Percentiles rank a stretch among this genome's conserved stretches.
phyloP scores from a whole-genome alignment of 2,329 filamentous ascomycete species.

The Fusarium sp. region DNA sequence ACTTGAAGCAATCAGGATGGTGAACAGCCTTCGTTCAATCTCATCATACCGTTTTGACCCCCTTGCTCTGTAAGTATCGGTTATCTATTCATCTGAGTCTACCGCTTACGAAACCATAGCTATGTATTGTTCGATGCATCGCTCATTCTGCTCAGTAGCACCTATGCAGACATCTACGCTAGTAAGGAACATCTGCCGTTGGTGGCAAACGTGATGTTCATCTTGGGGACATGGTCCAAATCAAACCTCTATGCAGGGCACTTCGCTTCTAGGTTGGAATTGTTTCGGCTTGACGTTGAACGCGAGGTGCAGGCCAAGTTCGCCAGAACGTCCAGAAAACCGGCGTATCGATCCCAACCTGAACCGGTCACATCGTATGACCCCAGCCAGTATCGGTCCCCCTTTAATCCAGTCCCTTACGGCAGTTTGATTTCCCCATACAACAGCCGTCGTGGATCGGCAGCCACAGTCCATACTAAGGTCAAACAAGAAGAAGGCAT shows the following conservation, averaged over 20 bases:
- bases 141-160: constrained; percentile 68
- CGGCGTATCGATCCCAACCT: not conserved
- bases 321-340: not conserved
- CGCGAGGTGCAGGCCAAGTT: not conserved
- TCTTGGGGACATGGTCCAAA: constrained; percentile 63
- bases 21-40: constrained; percentile 58
- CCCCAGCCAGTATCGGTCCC: constrained; percentile 9
- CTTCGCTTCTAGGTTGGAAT: constrained; percentile 63
- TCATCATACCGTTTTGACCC: constrained; percentile 66
- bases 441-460: constrained; percentile 12
- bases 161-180: constrained; percentile 64
- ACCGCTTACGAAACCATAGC: constrained; percentile 51
- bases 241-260: constrained; percentile 63
- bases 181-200: constrained; percentile 57
- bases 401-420: not conserved
- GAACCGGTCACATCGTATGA: constrained; percentile 1
- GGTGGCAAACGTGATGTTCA: constrained; percentile 59
- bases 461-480: not conserved
- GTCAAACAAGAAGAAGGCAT: constrained; percentile 2
- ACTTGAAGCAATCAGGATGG: constrained; percentile 60
- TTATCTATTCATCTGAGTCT: not conserved
- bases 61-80: constrained; percentile 65
- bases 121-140: constrained; percentile 69
- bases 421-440: not conserved
- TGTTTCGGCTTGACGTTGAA: constrained; percentile 54